phyloP scores from a whole-genome alignment of 1,284 basidiomycete species.

The Chondrostereum purpureum region DNA sequence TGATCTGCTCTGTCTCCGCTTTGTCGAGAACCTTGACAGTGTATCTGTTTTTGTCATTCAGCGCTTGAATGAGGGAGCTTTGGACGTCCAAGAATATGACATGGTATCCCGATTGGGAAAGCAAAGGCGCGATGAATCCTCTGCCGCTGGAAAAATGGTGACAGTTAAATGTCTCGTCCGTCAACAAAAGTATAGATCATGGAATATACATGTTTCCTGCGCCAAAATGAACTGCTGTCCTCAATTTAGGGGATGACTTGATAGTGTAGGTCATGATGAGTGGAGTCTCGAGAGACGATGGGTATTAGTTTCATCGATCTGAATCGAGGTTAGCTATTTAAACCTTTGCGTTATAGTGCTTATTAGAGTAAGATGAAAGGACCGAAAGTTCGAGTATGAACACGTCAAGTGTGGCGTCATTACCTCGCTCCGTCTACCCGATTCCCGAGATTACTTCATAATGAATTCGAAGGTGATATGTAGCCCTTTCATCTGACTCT shows the following conservation, averaged over 20 bases:
- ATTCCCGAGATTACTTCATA: too few relatives aligned
- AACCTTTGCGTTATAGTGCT: background rate
- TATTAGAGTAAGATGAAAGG: too few relatives aligned
- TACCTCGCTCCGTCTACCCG: too few relatives aligned
- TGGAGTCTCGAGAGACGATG: background rate
- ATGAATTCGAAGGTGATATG: too few relatives aligned
- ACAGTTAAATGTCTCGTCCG: background rate
- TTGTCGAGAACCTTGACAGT: conserved; percentile 19
- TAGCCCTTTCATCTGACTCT: too few relatives aligned
- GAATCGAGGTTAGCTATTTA: background rate
- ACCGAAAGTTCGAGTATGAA: background rate
- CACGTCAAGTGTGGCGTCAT: background rate
- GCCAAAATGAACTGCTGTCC: conserved; percentile 23
- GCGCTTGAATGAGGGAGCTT: conserved; percentile 17
- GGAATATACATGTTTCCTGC: conserved; percentile 28
- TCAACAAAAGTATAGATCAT: background rate
- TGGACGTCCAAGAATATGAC: conserved; percentile 25
- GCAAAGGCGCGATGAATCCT: conserved; percentile 35
- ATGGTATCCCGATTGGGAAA: conserved; percentile 31
- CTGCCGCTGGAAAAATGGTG: conserved; percentile 20
- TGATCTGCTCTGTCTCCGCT: conserved; percentile 6
- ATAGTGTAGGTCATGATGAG: background rate
- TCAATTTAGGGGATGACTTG: background rate
- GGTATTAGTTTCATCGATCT: background rate
- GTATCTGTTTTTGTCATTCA: conserved; percentile 19